These are phyloP conservation scores for Sarocladium kiliense DNA, from an alignment of 2,329 filamentous ascomycete species.

Conservation along the genomic window DNA sequence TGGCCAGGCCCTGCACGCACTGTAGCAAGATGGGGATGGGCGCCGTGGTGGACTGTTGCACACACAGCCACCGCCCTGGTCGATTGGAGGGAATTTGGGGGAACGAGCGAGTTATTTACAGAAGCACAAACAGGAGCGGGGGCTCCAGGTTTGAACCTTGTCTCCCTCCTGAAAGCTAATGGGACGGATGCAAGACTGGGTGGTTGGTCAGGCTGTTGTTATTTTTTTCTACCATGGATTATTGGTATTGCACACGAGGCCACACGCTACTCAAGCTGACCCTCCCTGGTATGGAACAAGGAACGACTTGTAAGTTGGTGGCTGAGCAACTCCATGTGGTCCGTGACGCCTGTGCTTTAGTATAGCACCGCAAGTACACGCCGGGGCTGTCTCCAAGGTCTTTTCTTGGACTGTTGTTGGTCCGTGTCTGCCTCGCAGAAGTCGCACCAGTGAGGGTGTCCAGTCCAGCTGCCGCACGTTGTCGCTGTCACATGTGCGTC, in stretches of 20 bases:
- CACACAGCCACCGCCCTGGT: background rate
- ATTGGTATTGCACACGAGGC: background rate
- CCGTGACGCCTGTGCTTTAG: background rate
- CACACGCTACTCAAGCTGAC: background rate
- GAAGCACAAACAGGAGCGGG: background rate
- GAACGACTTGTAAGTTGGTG: background rate
- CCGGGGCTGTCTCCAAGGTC: too few species aligned
- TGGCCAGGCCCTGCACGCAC: background rate
- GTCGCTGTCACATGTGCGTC: too few species aligned
- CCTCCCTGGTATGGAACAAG: too few species aligned
- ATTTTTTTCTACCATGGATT: too few species aligned
- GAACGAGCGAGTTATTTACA: background rate
- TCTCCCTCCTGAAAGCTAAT: background rate
- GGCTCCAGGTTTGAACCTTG: background rate
- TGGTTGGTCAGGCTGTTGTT: too few species aligned
- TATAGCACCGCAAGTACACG: background rate
- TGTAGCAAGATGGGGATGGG: background rate
- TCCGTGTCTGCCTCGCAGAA: too few species aligned
- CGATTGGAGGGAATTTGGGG: background rate
- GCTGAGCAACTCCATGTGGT: background rate
- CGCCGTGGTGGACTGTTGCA: background rate
- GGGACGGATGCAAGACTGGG: too few species aligned
- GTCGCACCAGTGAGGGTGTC: too few species aligned
- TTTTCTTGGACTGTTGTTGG: too few species aligned
- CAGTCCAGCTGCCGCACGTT: background rate